Conservation (phyloP, 2,329 filamentous ascomycete species). For the Xylaria arbuscula region DNA sequence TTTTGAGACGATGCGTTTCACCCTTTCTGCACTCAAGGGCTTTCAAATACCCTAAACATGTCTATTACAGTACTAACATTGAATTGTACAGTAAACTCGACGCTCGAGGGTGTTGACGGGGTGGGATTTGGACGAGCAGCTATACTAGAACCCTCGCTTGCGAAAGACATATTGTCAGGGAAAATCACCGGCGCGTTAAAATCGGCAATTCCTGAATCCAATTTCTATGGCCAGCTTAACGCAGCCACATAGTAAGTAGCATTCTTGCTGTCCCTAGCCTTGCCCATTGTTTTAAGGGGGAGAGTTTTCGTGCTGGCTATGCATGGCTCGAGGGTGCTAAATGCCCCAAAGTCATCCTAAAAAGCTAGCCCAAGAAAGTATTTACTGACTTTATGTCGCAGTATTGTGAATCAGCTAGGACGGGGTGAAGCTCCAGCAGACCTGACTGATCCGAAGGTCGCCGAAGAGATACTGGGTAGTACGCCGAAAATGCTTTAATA, state of each 20-base stretch:
- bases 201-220: slow-evolving; percentile 57
- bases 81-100: slow-evolving; percentile 57
- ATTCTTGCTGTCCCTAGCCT: not conserved
- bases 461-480: slow-evolving; percentile 7
- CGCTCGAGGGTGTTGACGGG: slow-evolving; percentile 64
- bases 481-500: not conserved
- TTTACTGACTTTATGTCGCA: slow-evolving; percentile 13
- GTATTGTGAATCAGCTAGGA: slow-evolving; percentile 18
- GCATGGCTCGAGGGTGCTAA: not conserved
- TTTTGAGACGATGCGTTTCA: not conserved
- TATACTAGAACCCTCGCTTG: slow-evolving; percentile 60
- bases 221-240: slow-evolving; percentile 56
- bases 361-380: not conserved
- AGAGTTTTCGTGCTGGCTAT: not conserved
- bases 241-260: slow-evolving; percentile 16
- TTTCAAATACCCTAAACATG: not conserved
- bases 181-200: slow-evolving; percentile 61
- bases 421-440: slow-evolving; percentile 28
- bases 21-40: not conserved
- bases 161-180: slow-evolving; percentile 58
- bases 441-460: slow-evolving; percentile 31
- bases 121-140: slow-evolving; percentile 65
- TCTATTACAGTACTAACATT: not conserved
- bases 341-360: not conserved
- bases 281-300: not conserved